These are phyloP conservation scores for Ophiosphaerella herpotricha DNA, from an alignment of 2,329 filamentous ascomycete genomes.

Conservation along the genomic window DNA sequence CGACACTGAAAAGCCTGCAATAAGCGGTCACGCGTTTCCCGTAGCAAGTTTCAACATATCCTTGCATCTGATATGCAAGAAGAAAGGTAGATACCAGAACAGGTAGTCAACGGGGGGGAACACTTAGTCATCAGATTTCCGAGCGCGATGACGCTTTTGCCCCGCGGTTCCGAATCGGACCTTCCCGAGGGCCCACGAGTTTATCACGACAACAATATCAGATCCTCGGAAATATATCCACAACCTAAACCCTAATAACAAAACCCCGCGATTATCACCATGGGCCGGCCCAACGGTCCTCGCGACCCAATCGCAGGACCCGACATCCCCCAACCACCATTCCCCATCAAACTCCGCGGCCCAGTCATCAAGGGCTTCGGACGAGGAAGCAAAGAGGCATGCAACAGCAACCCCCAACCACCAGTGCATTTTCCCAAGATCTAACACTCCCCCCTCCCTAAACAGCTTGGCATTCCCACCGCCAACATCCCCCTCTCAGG, in stretches of 20 bases:
- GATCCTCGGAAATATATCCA: neutral
- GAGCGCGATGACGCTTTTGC: conserved; percentile 5
- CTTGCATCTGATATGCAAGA: too few species aligned
- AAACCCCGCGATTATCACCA: neutral
- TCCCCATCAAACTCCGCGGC: conserved; percentile 81
- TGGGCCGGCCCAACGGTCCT: conserved; percentile 30
- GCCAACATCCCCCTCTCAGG: conserved; percentile 77
- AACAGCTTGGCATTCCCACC: conserved; percentile 89
- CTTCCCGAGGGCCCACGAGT: conserved; percentile 1
- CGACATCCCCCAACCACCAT: conserved; percentile 73
- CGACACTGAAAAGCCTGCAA: too few species aligned
- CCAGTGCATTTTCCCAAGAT: conserved; percentile 10
- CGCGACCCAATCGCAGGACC: conserved; percentile 67
- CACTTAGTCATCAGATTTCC: too few species aligned
- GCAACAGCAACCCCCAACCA: conserved; percentile 41
- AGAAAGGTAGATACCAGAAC: too few species aligned
- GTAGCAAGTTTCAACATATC: too few species aligned
- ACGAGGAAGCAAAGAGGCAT: conserved; percentile 86
- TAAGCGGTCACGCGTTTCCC: too few species aligned
- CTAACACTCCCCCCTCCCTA: neutral
- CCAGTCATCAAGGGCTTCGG: conserved; percentile 92
- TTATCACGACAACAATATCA: neutral
- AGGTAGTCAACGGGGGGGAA: too few species aligned
- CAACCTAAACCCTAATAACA: neutral
- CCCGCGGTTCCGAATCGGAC: conserved; percentile 10